Evolutionary conservation across 1,284 basidiomycete species (phyloP).

Genomic region (Caloboletus inedulis): DNA sequence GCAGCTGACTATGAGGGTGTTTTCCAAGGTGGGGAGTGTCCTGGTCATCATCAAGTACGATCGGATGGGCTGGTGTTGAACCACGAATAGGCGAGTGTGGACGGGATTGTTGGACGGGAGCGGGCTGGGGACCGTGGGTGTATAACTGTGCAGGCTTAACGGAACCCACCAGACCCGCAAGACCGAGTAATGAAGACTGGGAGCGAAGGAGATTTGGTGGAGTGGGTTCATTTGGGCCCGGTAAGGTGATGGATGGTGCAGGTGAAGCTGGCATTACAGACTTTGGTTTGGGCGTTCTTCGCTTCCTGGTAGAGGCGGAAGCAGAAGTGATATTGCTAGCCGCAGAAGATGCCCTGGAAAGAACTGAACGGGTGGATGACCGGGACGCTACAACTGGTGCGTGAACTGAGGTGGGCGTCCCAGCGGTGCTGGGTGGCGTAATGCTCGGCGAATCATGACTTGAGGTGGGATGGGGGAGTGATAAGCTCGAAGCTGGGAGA

Average conservation of each 20-base stretch:
- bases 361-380: constrained; percentile 13
- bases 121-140: constrained; percentile 17
- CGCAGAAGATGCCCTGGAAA: constrained; percentile 18
- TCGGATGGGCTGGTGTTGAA: constrained; percentile 57
- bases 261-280: constrained; percentile 34
- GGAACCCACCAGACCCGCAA: constrained; percentile 64
- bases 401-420: background rate
- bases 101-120: constrained; percentile 28
- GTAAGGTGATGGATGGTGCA: constrained; percentile 54
- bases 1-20: constrained; percentile 1
- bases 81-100: constrained; percentile 38
- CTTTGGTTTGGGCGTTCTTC: constrained; percentile 26
- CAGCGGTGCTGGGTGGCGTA: background rate
- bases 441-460: constrained; percentile 4
- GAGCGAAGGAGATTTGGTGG: constrained; percentile 72
- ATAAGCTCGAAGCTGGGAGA: constrained; percentile 54
- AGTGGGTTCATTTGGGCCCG: constrained; percentile 54
- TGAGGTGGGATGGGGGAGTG: constrained; percentile 25
- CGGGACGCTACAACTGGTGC: constrained; percentile 10
- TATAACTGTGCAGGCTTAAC: constrained; percentile 56
- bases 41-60: constrained; percentile 62
- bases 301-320: constrained; percentile 17
- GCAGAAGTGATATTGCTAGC: background rate
- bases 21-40: constrained; percentile 21
- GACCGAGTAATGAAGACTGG: constrained; percentile 65